Conservation (phyloP, 306 rosid genomes). For the Glycine latifolia region DNA sequence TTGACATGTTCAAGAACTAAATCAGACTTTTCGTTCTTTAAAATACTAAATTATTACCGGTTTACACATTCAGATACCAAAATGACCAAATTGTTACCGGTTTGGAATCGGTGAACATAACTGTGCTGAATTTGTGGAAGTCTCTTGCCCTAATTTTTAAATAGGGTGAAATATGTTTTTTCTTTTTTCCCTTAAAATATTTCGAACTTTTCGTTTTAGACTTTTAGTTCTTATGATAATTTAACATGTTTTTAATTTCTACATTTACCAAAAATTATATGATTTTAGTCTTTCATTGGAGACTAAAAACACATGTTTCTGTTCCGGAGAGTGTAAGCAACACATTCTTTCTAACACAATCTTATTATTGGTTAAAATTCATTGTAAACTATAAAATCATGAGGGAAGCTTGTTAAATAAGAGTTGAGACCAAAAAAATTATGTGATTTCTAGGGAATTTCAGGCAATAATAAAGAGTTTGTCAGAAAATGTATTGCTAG, state of each 20-base stretch:
- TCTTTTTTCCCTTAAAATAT: not conserved
- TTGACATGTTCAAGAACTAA: too few relatives aligned
- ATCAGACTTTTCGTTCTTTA: too few relatives aligned
- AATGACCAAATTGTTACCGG: not conserved
- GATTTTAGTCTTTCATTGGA: not conserved
- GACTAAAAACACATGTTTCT: not conserved
- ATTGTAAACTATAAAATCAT: too few relatives aligned
- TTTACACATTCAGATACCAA: too few relatives aligned
- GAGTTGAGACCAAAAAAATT: too few relatives aligned
- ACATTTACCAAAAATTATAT: not conserved
- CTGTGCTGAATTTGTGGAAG: not conserved
- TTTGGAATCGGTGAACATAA: not conserved
- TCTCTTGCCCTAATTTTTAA: not conserved
- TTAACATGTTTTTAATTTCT: not conserved
- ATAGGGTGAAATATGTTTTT: not conserved
- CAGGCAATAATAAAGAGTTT: too few relatives aligned
- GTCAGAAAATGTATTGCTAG: too few relatives aligned
- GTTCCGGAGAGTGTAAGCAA: not conserved
- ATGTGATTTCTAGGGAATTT: too few relatives aligned
- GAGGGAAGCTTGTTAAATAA: too few relatives aligned
- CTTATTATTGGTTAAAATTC: too few relatives aligned
- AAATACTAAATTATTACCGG: too few relatives aligned
- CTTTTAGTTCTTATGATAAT: not conserved
- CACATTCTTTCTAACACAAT: not conserved
- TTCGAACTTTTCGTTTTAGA: not conserved